These are phyloP conservation scores for Globisporangium perplexum DNA, from an alignment of 352 stramenopile genomes.

Conservation along the genomic window DNA sequence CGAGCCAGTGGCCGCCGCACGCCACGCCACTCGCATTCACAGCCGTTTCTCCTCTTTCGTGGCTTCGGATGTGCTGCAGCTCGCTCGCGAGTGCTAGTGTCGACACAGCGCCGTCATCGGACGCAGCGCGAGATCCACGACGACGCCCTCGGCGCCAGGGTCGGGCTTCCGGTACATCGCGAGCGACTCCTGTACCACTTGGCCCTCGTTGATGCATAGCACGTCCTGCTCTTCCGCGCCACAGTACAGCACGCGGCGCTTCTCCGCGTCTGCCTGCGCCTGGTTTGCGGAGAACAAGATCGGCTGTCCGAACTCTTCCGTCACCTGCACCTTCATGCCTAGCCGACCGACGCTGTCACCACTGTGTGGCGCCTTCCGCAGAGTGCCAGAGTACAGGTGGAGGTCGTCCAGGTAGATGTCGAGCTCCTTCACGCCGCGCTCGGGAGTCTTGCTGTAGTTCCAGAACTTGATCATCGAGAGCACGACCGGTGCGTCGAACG, in stretches of 20 bases:
- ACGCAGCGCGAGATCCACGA: constrained; percentile 59
- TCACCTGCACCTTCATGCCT: constrained; percentile 30
- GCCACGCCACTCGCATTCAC: not conserved
- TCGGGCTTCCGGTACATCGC: constrained; percentile 77
- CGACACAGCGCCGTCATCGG: constrained; percentile 63
- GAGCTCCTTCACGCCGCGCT: constrained; percentile 76
- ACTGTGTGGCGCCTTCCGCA: constrained; percentile 38
- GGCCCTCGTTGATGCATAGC: constrained; percentile 85
- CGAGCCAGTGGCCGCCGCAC: not conserved
- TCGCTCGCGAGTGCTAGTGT: constrained; percentile 17
- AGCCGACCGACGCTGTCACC: constrained; percentile 19
- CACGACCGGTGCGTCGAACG: constrained; percentile 63
- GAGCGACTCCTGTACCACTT: constrained; percentile 80
- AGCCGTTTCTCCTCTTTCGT: not conserved
- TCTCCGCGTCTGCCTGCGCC: constrained; percentile 59
- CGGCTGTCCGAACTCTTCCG: constrained; percentile 75
- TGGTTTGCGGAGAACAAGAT: constrained; percentile 75
- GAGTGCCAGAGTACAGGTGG: constrained; percentile 64
- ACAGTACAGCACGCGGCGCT: constrained; percentile 63
- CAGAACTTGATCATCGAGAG: constrained; percentile 85
- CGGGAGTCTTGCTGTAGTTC: constrained; percentile 87
- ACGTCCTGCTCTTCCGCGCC: constrained; percentile 82
- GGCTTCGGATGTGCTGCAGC: not conserved
- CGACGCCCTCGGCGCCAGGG: constrained; percentile 63
- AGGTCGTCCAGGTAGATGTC: constrained; percentile 86